Percentiles rank a stretch among this genome's conserved stretches.
These are phyloP conservation scores for Aspergillus sp. DNA, from an alignment of 2,329 filamentous ascomycete species.

Conservation along the genomic window DNA sequence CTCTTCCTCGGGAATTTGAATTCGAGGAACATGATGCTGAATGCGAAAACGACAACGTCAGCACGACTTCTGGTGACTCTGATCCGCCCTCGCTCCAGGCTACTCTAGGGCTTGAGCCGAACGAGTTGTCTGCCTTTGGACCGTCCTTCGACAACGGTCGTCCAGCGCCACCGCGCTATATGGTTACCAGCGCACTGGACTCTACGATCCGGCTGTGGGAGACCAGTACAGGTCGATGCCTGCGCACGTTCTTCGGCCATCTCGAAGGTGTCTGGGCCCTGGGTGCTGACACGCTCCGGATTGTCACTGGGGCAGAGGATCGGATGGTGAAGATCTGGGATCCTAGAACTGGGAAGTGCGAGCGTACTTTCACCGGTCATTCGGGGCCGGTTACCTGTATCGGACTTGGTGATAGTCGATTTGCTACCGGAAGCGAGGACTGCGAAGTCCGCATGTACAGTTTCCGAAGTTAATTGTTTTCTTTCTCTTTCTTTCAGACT, in stretches of 20 bases:
- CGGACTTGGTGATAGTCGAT: conserved; percentile 77
- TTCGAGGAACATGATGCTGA: conserved; percentile 63
- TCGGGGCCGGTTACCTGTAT: conserved; percentile 88
- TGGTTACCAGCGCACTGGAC: conserved; percentile 87
- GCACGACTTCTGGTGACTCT: conserved; percentile 27
- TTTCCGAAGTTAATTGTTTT: conserved; percentile 44
- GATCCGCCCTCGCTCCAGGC: conserved; percentile 18
- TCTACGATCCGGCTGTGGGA: conserved; percentile 92
- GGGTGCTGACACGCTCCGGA: conserved; percentile 76
- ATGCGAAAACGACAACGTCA: conserved; percentile 51
- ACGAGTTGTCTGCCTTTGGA: conserved; percentile 52
- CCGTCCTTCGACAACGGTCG: conserved; percentile 58
- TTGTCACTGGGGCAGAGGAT: conserved; percentile 87
- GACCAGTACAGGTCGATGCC: conserved; percentile 68
- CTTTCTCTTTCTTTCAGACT: conserved; percentile 5
- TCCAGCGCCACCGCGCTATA: conserved; percentile 75
- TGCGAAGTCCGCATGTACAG: conserved; percentile 82
- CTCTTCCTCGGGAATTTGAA: conserved; percentile 81
- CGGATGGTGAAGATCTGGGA: conserved; percentile 97
- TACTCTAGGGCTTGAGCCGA: conserved; percentile 18
- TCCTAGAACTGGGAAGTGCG: conserved; percentile 80
- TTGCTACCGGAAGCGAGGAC: conserved; percentile 90
- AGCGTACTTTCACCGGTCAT: conserved; percentile 87
- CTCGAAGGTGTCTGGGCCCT: conserved; percentile 94
- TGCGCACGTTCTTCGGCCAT: conserved; percentile 93